phyloP scores from a whole-genome alignment of 164 flowering plant species.

The Kalanchoe fedtschenkoi region DNA sequence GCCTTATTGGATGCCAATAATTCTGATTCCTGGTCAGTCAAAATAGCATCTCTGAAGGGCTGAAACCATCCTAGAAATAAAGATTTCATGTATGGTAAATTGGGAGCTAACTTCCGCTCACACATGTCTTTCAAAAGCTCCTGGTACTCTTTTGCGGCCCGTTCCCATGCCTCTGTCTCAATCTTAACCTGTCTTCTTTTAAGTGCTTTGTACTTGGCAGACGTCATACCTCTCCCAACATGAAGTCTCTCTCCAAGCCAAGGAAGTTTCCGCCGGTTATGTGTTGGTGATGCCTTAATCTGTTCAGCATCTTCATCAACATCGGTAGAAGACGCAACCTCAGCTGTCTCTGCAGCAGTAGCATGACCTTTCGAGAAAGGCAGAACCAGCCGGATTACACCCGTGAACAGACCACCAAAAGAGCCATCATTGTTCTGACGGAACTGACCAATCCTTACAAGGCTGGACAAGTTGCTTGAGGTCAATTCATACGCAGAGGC shows the following conservation, averaged over 20 bases:
- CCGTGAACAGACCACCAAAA: not conserved
- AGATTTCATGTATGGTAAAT: slow-evolving; percentile 88
- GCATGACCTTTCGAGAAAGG: not conserved
- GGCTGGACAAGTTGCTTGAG: not conserved
- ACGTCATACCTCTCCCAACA: slow-evolving; percentile 22
- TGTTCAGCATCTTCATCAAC: slow-evolving; percentile 1
- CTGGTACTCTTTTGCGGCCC: slow-evolving; percentile 71
- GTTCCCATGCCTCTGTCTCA: slow-evolving; percentile 94
- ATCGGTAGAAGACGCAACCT: slow-evolving; percentile 4
- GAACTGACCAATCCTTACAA: not conserved
- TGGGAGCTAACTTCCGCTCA: slow-evolving; percentile 78
- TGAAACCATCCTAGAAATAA: slow-evolving; percentile 97
- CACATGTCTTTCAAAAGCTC: slow-evolving; percentile 87
- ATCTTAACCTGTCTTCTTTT: slow-evolving; percentile 64
- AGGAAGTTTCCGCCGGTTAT: slow-evolving; percentile 8
- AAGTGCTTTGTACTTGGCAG: slow-evolving; percentile 27
- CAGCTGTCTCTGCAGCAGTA: not conserved
- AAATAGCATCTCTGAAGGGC: slow-evolving; percentile 60
- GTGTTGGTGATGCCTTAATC: slow-evolving; percentile 8
- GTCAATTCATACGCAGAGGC: not conserved
- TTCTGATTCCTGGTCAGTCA: slow-evolving; percentile 48
- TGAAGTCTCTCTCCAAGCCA: slow-evolving; percentile 10
- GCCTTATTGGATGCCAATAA: slow-evolving; percentile 34
- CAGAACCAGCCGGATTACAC: not conserved
- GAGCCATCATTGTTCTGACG: not conserved